Percentiles rank a stretch among this genome's conserved stretches.
Conservation (phyloP, 1,284 basidiomycete species). For the Leucoagaricus sp. region DNA sequence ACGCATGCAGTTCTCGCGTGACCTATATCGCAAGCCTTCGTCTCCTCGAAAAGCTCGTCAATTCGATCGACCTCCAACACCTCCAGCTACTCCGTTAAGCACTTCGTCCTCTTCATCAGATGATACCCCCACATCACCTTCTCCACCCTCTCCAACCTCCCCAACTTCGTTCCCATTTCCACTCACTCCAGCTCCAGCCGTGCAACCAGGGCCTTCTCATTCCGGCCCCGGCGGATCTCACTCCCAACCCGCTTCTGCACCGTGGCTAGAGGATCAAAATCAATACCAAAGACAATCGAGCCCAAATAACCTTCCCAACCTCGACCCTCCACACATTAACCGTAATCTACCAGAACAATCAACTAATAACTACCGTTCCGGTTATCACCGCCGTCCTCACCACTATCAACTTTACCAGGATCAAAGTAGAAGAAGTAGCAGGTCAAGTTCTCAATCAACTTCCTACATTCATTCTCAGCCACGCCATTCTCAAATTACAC, state of each 20-base stretch:
- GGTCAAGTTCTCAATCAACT: background rate
- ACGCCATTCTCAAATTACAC: conserved; percentile 5
- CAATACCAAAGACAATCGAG: conserved; percentile 7
- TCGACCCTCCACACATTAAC: conserved; percentile 9
- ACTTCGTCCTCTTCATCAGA: background rate
- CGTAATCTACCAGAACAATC: conserved; percentile 7
- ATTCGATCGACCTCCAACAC: conserved; percentile 3
- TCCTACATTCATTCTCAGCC: conserved; percentile 1
- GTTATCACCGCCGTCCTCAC: background rate
- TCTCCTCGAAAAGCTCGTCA: background rate
- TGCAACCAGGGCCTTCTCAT: background rate
- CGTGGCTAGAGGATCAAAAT: conserved; percentile 4
- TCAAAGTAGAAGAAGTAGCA: conserved; percentile 6
- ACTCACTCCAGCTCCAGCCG: conserved; percentile 3
- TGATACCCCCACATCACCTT: background rate
- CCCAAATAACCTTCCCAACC: background rate
- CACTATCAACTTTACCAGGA: background rate
- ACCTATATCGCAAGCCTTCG: background rate
- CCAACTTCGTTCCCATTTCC: conserved; percentile 6
- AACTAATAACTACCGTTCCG: background rate
- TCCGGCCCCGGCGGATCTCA: conserved; percentile 14
- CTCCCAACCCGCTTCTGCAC: background rate
- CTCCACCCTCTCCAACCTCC: background rate
- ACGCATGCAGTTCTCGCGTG: conserved; percentile 7
- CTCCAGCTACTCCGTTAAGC: conserved; percentile 1